Base-by-base conservation (phyloP, 139 green algal genomes). In the Tetraselmis striata region DNA sequence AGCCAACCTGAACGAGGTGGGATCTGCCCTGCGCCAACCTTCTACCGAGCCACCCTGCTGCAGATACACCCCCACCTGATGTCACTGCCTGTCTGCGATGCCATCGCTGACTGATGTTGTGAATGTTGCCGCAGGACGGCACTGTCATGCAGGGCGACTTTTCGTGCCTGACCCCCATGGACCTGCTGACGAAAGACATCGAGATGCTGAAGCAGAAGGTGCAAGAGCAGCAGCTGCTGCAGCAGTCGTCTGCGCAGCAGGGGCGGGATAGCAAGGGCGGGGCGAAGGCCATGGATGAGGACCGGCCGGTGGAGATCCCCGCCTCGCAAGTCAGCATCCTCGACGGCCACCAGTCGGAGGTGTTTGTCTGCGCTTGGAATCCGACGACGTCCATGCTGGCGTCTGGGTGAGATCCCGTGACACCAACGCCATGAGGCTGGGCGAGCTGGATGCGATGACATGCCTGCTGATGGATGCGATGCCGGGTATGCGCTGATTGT, bases 331-430 rank as follows among this genome's bases (percentile, higher is more conserved):
- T 95, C 28, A 87, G 78, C 2, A 93, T 87, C 2, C 85, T 98
- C 25, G 85, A 90, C 28, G 94, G 94, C 0, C 95, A 98, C 83
- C 84, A 87, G 26, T 90, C 83, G 0, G 95, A 98, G 83, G 95
- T 98, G 28, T 98, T 96, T 86, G 94, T 95, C 31, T 96, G 94
- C 82, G 81, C 91, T 0, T 98, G 95, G 95, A 97, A 87, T 84
- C 94, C 95, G 27, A 88, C 85, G 2, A 86, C 85, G 28, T 79
- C 85, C 30, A 82, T 96, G 76, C 86, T 98, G 26, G 95, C 94
- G 1, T 95, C 91, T 5, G 95, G 93, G 85, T 94, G 59, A 78
- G 45, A n/a, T n/a, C n/a, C n/a, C n/a, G n/a, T n/a, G n/a, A n/a
- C n/a, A n/a, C n/a, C n/a, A n/a, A n/a, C n/a, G n/a, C n/a, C n/a